A percentile compares a stretch with the other conserved stretches of the same genome.
Evolutionary conservation across 495 filamentous ascomycete species (phyloP).

Genomic region (Aspergillus haitiensis): DNA sequence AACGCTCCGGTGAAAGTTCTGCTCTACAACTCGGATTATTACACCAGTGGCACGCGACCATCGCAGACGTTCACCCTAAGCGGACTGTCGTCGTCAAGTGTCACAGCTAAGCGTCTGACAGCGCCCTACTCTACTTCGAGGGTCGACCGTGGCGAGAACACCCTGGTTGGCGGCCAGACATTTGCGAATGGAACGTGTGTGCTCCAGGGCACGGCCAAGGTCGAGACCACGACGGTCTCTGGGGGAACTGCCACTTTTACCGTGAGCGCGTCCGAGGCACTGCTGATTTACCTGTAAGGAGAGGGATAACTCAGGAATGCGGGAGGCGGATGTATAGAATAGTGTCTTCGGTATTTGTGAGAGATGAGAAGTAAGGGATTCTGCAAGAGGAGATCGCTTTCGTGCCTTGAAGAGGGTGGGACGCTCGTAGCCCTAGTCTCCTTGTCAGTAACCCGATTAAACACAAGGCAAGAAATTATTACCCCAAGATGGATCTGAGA

Average conservation of each 20-base stretch:
- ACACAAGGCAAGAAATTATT: not conserved
- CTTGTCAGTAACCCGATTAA: not conserved
- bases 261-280: conserved; percentile 54
- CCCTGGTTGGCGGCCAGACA: conserved; percentile 53
- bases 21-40: conserved; percentile 62
- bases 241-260: conserved; percentile 48
- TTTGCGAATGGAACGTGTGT: conserved; percentile 56
- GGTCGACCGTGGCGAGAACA: conserved; percentile 48
- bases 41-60: conserved; percentile 44
- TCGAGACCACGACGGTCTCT: conserved; percentile 41
- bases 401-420: too few relatives aligned
- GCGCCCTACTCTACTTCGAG: conserved; percentile 49
- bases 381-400: too few relatives aligned
- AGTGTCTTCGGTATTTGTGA: too few relatives aligned
- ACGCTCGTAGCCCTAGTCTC: too few relatives aligned
- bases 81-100: conserved; percentile 37
- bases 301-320: not conserved
- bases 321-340: too few relatives aligned
- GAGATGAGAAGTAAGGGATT: too few relatives aligned
- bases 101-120: conserved; percentile 56
- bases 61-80: conserved; percentile 48
- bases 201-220: conserved; percentile 42
- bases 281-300: conserved; percentile 52
- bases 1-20: conserved; percentile 41
- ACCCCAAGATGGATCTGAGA: not conserved